These are phyloP conservation scores for Bolboschoenus planiculmis DNA, from an alignment of 176 grass and related monocot species.

Conservation along the genomic window DNA sequence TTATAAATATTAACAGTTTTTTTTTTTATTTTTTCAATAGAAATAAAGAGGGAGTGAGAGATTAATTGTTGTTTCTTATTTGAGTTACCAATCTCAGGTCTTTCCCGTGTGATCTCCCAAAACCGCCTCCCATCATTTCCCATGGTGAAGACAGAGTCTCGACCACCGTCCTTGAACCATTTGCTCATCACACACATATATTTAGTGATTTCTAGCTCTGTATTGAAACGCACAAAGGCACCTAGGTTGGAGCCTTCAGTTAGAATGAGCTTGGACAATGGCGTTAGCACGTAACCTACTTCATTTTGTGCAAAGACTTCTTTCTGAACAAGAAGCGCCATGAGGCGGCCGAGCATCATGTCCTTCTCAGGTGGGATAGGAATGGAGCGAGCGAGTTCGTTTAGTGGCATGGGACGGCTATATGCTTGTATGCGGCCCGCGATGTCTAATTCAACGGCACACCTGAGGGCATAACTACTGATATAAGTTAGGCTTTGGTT, in stretches of 20 bases:
- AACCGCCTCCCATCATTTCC: background rate
- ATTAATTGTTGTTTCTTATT: background rate
- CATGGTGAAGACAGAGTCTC: background rate
- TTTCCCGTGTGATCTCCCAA: background rate
- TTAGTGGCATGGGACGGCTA: slow-evolving; percentile 27
- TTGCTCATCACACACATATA: background rate
- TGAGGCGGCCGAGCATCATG: background rate
- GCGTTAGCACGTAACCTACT: background rate
- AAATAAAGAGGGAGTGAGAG: background rate
- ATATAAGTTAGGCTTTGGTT: background rate
- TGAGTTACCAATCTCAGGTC: background rate
- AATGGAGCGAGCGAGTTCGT: slow-evolving; percentile 23
- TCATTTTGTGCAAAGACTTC: background rate
- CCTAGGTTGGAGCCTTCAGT: background rate
- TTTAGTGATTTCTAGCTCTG: background rate
- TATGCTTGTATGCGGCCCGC: slow-evolving; percentile 12
- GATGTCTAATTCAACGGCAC: background rate
- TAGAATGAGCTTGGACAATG: slow-evolving; percentile 3
- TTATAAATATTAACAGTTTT: background rate
- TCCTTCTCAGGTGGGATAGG: slow-evolving; percentile 23
- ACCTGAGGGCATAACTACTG: background rate
- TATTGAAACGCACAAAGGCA: background rate
- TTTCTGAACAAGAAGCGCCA: slow-evolving; percentile 11
- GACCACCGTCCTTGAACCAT: background rate
- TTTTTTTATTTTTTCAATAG: too few relatives aligned